Base-by-base conservation (phyloP, 164 flowering plant species). In the Magnolia sinica region DNA sequence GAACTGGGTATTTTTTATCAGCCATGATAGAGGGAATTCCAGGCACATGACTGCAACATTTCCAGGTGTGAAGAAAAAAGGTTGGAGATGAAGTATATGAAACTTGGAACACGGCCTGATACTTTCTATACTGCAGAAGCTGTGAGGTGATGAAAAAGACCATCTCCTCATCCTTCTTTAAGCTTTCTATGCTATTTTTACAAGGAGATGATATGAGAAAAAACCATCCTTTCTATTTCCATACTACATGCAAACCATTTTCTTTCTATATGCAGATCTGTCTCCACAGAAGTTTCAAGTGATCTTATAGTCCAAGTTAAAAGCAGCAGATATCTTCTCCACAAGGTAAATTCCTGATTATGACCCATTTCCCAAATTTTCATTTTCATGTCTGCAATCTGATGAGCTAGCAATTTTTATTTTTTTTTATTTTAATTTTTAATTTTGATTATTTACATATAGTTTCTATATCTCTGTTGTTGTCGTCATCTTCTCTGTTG, bases 51-150 rank as follows among this genome's bases (percentile, higher is more conserved):
- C 16, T 6, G 70, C 45, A 37, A 37, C 45, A 14, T 3, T 19
- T 59, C 23, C 64, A 27, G 27, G 24, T 22, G 22, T 10, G 31
- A 52, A 22, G 10, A 55, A 37, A 55, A 18, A 77, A 79, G 65
- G 58, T 49, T 63, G 86, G 86, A 77, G 77, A 96, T 96, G 99
- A 96, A 96, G 95, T 96, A 90, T 73, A 96, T 96, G 99, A 92
- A 96, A 80, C 92, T 96, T 71, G 99, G 99, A 75, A 91, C 93
- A 78, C 88, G 96, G 71, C 96, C 99, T 3, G 99, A 96, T 77
- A 91, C 97, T 74, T 96, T 96, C 87, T 87, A 87, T 80, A 90
- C 96, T 24, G 74, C 89, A 10, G 98, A 92, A 61, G 88, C 92
- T 76, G 92, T 92, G 37, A 96, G 99, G 99, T 94, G 81, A 76